Base-by-base conservation (phyloP, 805 yeast species). In the Teunomyces panamensis region DNA sequence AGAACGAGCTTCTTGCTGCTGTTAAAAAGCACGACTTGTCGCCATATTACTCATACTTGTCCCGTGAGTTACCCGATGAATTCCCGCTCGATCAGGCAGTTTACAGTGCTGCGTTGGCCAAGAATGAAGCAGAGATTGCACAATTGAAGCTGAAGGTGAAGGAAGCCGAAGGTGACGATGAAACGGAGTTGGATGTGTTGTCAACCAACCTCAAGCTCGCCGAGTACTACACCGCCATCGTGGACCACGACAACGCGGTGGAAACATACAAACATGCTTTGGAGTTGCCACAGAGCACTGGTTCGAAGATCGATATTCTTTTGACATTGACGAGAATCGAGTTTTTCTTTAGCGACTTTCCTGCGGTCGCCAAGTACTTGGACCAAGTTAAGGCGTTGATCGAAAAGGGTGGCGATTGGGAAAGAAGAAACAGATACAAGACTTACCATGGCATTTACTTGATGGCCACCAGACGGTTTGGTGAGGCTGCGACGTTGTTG, bases 321-420 rank as follows among this genome's bases (percentile, higher is more conserved):
- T 77, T 94, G 59, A 83, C 96, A 9, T 81, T 92, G 53, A 78
- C 90, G 10, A 82, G 98, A 65, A 67, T 94, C 47, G 97, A 96
- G n/a, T 84, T 90, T 58, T 90, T 94, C 65, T 92, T 79, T 66
- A 84, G 85, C 60, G 96, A 94, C 68, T 83, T 83, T 62, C 67
- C 71, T 5, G 81, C 80, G 54, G 85, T 87, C 39, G 79, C 84
- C 49, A 81, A 82, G 57, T 84, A 85, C 60, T 77, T 94, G 54
- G 92, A 85, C 47, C 83, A 83, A 56, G 83, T 85, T 14, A 83
- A 86, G 60, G 61, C 72, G 20, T 77, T 89, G 64, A 89, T 94
- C 59, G 98, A 92, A 59, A 87, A 89, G 60, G 99, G 98, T 47
- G 99, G 99, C 52, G 99, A 94, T 67, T 94, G 99, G 99, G 99